A percentile compares a stretch with the other conserved stretches of the same genome.
These are phyloP conservation scores for Kwoniella newhampshirensis DNA, from an alignment of 768 basidiomycete species.

Conservation along the genomic window DNA sequence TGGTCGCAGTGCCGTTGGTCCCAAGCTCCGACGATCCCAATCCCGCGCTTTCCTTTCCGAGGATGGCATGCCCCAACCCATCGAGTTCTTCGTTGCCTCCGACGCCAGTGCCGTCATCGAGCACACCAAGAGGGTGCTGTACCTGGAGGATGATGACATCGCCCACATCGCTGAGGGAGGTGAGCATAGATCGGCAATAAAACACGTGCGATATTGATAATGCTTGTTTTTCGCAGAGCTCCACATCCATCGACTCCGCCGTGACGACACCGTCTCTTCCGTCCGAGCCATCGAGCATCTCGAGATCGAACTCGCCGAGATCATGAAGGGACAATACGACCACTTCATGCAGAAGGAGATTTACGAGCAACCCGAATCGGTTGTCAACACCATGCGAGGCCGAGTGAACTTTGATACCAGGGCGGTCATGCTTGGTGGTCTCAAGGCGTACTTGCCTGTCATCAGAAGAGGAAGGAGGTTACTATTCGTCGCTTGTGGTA, in stretches of 20 bases:
- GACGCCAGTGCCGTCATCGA: constrained; percentile 95
- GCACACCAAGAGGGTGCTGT: constrained; percentile 97
- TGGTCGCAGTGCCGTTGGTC: constrained; percentile 56
- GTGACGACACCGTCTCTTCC: constrained; percentile 69
- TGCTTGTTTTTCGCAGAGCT: constrained; percentile 61
- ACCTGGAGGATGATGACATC: constrained; percentile 98
- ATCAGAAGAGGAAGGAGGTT: constrained; percentile 92
- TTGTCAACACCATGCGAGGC: constrained; percentile 99
- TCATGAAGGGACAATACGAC: constrained; percentile 99
- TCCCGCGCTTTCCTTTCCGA: constrained; percentile 98
- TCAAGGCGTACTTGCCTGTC: constrained; percentile 90
- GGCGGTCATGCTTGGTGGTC: constrained; percentile 87
- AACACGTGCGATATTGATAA: not conserved
- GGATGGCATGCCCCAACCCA: constrained; percentile 96
- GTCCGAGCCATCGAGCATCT: constrained; percentile 97
- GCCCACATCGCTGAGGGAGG: constrained; percentile 90
- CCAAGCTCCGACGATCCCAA: constrained; percentile 85
- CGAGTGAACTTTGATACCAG: constrained; percentile 96
- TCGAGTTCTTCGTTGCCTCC: constrained; percentile 99
- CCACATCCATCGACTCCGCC: constrained; percentile 96
- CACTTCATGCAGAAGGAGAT: constrained; percentile 99
- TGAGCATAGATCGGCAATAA: constrained; percentile 22
- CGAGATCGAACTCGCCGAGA: constrained; percentile 98
- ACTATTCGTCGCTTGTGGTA: constrained; percentile 97
- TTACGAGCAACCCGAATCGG: constrained; percentile 95